These are phyloP conservation scores for Anastatica hierochuntica DNA, from an alignment of 345 rosid genomes.

Conservation along the genomic window DNA sequence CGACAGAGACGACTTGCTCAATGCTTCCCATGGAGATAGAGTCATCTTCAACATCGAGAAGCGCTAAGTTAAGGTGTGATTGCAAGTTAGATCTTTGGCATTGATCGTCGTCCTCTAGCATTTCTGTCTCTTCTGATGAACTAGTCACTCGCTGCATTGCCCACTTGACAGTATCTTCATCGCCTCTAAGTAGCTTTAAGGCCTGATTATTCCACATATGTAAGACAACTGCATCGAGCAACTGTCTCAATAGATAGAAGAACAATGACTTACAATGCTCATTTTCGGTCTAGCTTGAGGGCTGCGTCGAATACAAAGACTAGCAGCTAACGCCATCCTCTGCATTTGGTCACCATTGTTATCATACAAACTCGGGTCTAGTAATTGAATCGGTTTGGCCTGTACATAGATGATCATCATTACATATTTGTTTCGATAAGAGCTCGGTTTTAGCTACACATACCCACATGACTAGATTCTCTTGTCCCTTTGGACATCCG, in stretches of 20 bases:
- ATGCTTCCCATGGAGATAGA: slow-evolving; percentile 59
- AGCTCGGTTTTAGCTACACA: slow-evolving; percentile 39
- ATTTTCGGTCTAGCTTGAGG: slow-evolving; percentile 72
- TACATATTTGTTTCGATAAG: background rate
- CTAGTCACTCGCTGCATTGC: slow-evolving; percentile 44
- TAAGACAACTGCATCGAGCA: background rate
- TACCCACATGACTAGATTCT: slow-evolving; percentile 98
- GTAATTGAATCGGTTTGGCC: slow-evolving; percentile 77
- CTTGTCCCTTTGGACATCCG: slow-evolving; percentile 60
- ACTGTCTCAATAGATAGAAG: background rate
- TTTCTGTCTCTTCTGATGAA: slow-evolving; percentile 37
- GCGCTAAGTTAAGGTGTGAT: slow-evolving; percentile 76
- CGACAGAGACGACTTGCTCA: slow-evolving; percentile 57
- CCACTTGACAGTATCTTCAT: slow-evolving; percentile 42
- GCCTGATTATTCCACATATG: slow-evolving; percentile 33
- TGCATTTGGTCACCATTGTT: slow-evolving; percentile 41
- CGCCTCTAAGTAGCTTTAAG: slow-evolving; percentile 70
- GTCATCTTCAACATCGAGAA: slow-evolving; percentile 59
- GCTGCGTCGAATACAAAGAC: slow-evolving; percentile 62
- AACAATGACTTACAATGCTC: slow-evolving; percentile 41
- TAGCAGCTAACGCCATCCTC: slow-evolving; percentile 79
- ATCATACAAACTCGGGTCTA: slow-evolving; percentile 46
- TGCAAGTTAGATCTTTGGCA: slow-evolving; percentile 48
- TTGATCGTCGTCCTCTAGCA: slow-evolving; percentile 39
- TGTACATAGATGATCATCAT: slow-evolving; percentile 26